These are phyloP conservation scores for Cyathus pygmaeus DNA, from an alignment of 1,284 basidiomycete genomes.

Conservation along the genomic window DNA sequence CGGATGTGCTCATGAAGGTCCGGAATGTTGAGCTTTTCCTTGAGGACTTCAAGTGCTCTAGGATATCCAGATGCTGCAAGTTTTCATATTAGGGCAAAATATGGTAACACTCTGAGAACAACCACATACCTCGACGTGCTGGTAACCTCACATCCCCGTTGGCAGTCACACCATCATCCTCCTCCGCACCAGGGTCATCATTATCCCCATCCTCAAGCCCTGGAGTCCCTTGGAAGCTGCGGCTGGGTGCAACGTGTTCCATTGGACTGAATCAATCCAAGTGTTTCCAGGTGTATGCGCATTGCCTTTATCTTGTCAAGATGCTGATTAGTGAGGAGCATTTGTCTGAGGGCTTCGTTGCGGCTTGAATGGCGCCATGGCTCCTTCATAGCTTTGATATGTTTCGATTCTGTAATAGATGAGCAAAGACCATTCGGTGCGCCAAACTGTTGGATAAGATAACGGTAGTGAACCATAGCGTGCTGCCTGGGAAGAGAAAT, in stretches of 20 bases:
- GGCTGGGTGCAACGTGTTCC: background rate
- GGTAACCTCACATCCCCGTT: background rate
- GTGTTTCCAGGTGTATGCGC: background rate
- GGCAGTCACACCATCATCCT: background rate
- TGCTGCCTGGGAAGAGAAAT: conserved; percentile 11
- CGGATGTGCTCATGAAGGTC: conserved; percentile 19
- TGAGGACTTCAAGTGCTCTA: background rate
- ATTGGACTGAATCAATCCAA: background rate
- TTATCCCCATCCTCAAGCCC: background rate
- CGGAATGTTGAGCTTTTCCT: conserved; percentile 2
- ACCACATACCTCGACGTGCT: background rate
- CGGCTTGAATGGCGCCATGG: conserved; percentile 26
- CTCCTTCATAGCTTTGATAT: conserved; percentile 38
- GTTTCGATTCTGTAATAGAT: conserved; percentile 30
- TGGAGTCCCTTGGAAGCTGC: background rate
- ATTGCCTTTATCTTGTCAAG: background rate
- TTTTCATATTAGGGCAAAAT: too few species aligned
- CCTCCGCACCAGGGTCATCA: background rate
- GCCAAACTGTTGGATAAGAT: conserved; percentile 23
- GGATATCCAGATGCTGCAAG: background rate
- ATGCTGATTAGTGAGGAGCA: background rate
- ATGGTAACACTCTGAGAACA: background rate
- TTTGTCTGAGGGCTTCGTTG: background rate
- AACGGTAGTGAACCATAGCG: conserved; percentile 24
- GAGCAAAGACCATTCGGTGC: conserved; percentile 32